Evolutionary conservation across 2,329 filamentous ascomycete genomes (phyloP).

Genomic region (Chaetomiaceae sp.): DNA sequence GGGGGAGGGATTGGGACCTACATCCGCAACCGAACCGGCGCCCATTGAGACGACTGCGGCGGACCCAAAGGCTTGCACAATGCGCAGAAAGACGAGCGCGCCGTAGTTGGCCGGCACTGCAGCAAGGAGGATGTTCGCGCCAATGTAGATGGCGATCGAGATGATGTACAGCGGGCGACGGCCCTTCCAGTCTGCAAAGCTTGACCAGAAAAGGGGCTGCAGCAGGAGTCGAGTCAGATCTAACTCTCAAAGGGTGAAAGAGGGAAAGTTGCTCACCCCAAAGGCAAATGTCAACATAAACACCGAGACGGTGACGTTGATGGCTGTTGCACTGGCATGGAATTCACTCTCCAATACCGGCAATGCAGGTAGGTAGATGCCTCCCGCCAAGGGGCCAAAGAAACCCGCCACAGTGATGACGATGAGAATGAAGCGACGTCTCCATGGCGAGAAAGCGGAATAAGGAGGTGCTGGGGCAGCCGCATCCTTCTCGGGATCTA

Average conservation of each 20-base stretch:
- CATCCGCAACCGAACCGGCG: constrained; percentile 17
- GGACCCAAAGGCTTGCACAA: constrained; percentile 15
- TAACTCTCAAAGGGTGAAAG: too few species aligned
- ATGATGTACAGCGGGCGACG: constrained; percentile 16
- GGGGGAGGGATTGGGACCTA: background rate
- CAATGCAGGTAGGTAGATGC: constrained; percentile 17
- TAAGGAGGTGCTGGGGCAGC: background rate
- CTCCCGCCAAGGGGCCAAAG: constrained; percentile 16
- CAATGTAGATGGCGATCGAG: constrained; percentile 14
- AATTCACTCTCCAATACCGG: constrained; percentile 15
- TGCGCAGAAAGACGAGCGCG: constrained; percentile 12
- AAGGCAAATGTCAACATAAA: constrained; percentile 21
- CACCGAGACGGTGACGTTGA: constrained; percentile 16
- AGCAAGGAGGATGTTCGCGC: constrained; percentile 11
- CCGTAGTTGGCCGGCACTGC: constrained; percentile 16
- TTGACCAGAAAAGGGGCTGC: constrained; percentile 17
- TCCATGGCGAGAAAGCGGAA: constrained; percentile 13
- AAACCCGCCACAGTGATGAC: constrained; percentile 17
- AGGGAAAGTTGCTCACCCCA: constrained; percentile 2
- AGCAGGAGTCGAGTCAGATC: background rate
- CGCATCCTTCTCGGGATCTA: constrained; percentile 1
- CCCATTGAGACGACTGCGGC: constrained; percentile 17
- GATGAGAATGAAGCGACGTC: constrained; percentile 14
- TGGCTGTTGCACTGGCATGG: constrained; percentile 15
- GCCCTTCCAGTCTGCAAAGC: constrained; percentile 18